phyloP scores from a whole-genome alignment of 345 rosid genomes.

The Lepidium sativum region DNA sequence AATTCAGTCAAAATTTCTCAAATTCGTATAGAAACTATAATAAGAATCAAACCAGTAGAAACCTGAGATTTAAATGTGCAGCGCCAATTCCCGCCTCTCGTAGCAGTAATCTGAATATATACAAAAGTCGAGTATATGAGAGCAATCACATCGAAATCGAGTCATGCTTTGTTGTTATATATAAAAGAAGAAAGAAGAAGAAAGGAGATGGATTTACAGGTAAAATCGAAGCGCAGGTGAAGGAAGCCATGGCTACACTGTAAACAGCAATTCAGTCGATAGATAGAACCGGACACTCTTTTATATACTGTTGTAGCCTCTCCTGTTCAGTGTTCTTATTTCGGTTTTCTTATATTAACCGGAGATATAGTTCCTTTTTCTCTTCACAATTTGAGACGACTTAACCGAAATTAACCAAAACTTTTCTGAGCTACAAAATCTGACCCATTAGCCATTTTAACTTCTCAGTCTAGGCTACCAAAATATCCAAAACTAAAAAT shows the following conservation, averaged over 20 bases:
- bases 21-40: background rate
- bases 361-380: background rate
- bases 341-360: background rate
- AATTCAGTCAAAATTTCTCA: background rate
- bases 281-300: constrained; percentile 12
- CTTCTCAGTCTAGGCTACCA: no score
- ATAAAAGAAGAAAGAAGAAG: background rate
- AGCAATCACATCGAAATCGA: background rate
- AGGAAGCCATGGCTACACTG: constrained; percentile 27
- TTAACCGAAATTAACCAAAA: no score
- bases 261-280: background rate
- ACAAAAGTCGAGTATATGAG: background rate
- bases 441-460: no score
- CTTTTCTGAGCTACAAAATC: no score
- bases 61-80: constrained; percentile 30
- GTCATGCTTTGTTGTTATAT: background rate
- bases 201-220: constrained; percentile 7
- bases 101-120: constrained; percentile 28
- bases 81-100: constrained; percentile 13
- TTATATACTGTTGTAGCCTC: background rate
- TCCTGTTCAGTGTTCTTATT: background rate
- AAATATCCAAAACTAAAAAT: no score
- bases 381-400: background rate
- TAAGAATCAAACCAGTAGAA: background rate
- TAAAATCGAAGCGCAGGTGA: constrained; percentile 20